Percentiles rank a stretch among this genome's conserved stretches.
Conservation (phyloP, 1,284 basidiomycete species). For the Rhodotorula mucilaginosa region DNA sequence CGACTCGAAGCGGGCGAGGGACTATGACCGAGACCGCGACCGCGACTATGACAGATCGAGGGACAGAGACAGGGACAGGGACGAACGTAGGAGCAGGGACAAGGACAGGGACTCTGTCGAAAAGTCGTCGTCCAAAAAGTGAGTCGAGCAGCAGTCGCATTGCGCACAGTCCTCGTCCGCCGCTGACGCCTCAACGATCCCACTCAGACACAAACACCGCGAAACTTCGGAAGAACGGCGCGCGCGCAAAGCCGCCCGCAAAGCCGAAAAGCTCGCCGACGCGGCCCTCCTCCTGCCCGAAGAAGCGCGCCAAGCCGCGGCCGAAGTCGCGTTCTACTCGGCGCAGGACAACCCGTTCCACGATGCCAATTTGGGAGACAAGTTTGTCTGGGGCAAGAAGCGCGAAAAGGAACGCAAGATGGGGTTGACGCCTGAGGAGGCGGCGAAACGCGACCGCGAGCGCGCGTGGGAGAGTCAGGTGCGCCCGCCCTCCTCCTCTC, state of each 20-base stretch:
- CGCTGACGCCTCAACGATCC: no score
- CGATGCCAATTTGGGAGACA: slow-evolving; percentile 89
- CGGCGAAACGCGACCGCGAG: slow-evolving; percentile 73
- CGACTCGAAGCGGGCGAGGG: no score
- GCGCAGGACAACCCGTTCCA: slow-evolving; percentile 96
- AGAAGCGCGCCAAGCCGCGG: slow-evolving; percentile 55
- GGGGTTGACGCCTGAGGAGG: slow-evolving; percentile 76
- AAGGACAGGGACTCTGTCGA: slow-evolving; percentile 15
- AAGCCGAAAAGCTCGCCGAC: slow-evolving; percentile 36
- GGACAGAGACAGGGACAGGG: slow-evolving; percentile 19
- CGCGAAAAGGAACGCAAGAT: slow-evolving; percentile 88
- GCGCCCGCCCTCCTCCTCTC: slow-evolving; percentile 2
- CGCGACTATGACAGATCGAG: slow-evolving; percentile 34
- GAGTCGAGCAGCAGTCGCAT: neutral
- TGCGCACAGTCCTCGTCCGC: no score
- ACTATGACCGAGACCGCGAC: slow-evolving; percentile 16
- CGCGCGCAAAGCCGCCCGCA: slow-evolving; percentile 36
- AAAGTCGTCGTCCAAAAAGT: slow-evolving; percentile 4
- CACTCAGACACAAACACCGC: neutral
- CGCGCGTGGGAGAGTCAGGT: slow-evolving; percentile 79
- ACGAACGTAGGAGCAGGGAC: slow-evolving; percentile 8
- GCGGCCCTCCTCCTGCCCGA: slow-evolving; percentile 29
- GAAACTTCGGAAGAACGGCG: slow-evolving; percentile 38
- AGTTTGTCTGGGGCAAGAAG: slow-evolving; percentile 99
- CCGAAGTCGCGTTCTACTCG: slow-evolving; percentile 73